These are phyloP conservation scores for Cicer cuneatum DNA, from an alignment of 306 rosid species.

Conservation along the genomic window DNA sequence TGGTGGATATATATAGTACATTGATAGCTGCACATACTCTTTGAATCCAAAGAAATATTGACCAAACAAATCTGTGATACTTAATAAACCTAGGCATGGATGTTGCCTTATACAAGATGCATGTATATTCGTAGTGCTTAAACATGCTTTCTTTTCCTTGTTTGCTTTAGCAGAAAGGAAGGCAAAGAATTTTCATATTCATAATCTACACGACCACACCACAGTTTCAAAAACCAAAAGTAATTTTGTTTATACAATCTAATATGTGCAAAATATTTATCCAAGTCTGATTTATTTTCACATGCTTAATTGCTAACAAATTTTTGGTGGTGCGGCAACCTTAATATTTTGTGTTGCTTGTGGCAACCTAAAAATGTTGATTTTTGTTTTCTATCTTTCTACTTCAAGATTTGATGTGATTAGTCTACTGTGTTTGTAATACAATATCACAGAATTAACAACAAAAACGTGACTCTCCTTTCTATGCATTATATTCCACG, in stretches of 20 bases:
- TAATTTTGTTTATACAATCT: background rate
- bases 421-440: background rate
- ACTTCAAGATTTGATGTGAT: background rate
- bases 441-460: background rate
- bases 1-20: conserved; percentile 10
- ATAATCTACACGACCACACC: background rate
- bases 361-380: too few relatives aligned
- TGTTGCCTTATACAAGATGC: conserved; percentile 27
- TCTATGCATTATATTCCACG: background rate
- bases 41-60: conserved; percentile 18
- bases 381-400: too few relatives aligned
- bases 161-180: conserved; percentile 36
- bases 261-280: background rate
- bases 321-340: too few relatives aligned
- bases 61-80: conserved; percentile 17
- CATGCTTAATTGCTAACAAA: background rate
- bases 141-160: conserved; percentile 16
- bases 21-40: conserved; percentile 33
- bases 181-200: background rate
- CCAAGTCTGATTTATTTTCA: conserved; percentile 1
- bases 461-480: background rate
- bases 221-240: background rate
- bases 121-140: conserved; percentile 33
- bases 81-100: conserved; percentile 29
- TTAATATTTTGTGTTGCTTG: too few relatives aligned